These are phyloP conservation scores for Asterophora parasitica DNA, from an alignment of 768 basidiomycete genomes.

Conservation along the genomic window DNA sequence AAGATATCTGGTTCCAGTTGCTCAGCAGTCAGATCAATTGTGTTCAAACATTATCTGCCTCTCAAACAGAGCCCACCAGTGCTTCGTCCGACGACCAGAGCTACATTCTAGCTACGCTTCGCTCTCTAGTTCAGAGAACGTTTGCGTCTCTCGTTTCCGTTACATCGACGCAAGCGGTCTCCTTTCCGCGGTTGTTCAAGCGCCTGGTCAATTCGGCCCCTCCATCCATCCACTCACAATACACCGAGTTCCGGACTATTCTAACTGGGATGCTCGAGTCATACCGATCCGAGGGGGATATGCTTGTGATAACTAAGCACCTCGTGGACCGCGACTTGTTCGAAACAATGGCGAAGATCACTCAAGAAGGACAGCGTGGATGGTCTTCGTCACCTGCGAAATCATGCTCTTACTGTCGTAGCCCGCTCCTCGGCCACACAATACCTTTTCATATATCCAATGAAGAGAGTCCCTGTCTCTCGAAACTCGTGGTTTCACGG, in stretches of 20 bases:
- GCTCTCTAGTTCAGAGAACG: slow-evolving; percentile 76
- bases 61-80: slow-evolving; percentile 21
- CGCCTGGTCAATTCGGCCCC: slow-evolving; percentile 77
- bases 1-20: slow-evolving; percentile 89
- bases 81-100: slow-evolving; percentile 13
- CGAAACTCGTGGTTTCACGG: slow-evolving; percentile 46
- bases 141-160: slow-evolving; percentile 83
- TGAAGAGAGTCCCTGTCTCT: slow-evolving; percentile 14
- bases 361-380: slow-evolving; percentile 53
- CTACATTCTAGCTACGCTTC: slow-evolving; percentile 47
- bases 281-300: slow-evolving; percentile 88
- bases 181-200: slow-evolving; percentile 91
- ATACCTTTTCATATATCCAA: slow-evolving; percentile 8
- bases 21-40: slow-evolving; percentile 77
- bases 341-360: slow-evolving; percentile 57
- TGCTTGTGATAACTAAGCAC: slow-evolving; percentile 79
- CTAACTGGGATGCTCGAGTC: slow-evolving; percentile 94
- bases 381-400: slow-evolving; percentile 48
- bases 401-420: slow-evolving; percentile 50
- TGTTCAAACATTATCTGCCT: slow-evolving; percentile 64
- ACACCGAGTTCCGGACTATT: slow-evolving; percentile 88
- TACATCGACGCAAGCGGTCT: slow-evolving; percentile 71
- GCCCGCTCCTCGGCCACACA: slow-evolving; percentile 30
- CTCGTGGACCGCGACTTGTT: slow-evolving; percentile 82
- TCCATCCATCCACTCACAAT: slow-evolving; percentile 58